A percentile compares a stretch with the other conserved stretches of the same genome.
These are phyloP conservation scores for Calonectria montana DNA, from an alignment of 2,329 filamentous ascomycete genomes.

Conservation along the genomic window DNA sequence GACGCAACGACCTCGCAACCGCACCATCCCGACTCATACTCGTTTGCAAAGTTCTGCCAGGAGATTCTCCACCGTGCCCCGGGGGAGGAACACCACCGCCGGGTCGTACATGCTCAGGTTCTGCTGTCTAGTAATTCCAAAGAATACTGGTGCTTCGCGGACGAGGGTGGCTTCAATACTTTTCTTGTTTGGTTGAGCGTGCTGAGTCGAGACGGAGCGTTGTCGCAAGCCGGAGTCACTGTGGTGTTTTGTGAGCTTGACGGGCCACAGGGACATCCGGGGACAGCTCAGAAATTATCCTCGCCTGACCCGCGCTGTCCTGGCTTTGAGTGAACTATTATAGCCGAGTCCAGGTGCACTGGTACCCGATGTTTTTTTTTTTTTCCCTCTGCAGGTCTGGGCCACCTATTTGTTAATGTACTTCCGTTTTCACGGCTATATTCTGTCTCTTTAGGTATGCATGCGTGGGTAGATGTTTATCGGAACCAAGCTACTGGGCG, in stretches of 20 bases:
- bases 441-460: no score
- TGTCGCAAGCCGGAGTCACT: not conserved
- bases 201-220: not conserved
- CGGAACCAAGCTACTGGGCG: no score
- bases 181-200: not conserved
- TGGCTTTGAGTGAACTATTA: not conserved
- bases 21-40: not conserved
- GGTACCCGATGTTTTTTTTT: no score
- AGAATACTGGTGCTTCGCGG: not conserved
- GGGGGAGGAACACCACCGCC: not conserved
- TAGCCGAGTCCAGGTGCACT: not conserved
- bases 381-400: no score
- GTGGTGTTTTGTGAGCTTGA: not conserved
- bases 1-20: not conserved
- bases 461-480: no score
- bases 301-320: not conserved
- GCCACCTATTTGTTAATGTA: no score
- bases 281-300: not conserved
- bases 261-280: not conserved
- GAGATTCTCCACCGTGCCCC: not conserved
- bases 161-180: not conserved
- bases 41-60: not conserved
- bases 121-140: not conserved
- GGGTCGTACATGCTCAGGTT: not conserved
- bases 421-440: no score